Evolutionary conservation across 2,329 filamentous ascomycete species (phyloP).

Genomic region (Pestalotiopsis sp.): DNA sequence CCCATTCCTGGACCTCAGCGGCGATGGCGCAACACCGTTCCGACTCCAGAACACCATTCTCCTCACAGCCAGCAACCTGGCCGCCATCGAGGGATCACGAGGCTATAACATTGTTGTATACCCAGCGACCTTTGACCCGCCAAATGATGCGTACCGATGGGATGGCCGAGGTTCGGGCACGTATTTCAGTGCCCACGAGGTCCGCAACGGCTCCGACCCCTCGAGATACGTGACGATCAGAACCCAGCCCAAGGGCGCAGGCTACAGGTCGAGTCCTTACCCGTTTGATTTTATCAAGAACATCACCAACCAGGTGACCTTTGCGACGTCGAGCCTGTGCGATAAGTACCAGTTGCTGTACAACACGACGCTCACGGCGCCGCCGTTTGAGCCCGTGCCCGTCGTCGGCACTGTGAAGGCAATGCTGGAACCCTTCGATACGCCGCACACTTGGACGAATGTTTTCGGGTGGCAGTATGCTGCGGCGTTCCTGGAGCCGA

Average conservation of each 20-base stretch:
- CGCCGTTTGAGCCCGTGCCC: slow-evolving; percentile 27
- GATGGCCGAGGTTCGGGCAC: slow-evolving; percentile 26
- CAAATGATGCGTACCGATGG: slow-evolving; percentile 52
- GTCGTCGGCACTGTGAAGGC: slow-evolving; percentile 27
- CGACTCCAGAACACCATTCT: slow-evolving; percentile 51
- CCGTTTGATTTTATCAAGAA: slow-evolving; percentile 49
- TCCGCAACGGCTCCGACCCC: neutral
- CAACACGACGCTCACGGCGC: slow-evolving; percentile 45
- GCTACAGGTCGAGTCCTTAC: slow-evolving; percentile 28
- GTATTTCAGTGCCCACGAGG: slow-evolving; percentile 5
- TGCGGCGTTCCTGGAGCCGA: slow-evolving; percentile 28
- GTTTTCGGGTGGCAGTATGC: slow-evolving; percentile 27
- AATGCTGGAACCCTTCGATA: slow-evolving; percentile 29
- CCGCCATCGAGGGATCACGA: slow-evolving; percentile 46
- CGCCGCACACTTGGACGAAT: slow-evolving; percentile 17
- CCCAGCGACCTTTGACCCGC: slow-evolving; percentile 46
- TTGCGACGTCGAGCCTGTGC: slow-evolving; percentile 42
- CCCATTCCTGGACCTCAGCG: slow-evolving; percentile 57
- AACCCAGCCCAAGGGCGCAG: slow-evolving; percentile 17
- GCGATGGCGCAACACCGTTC: slow-evolving; percentile 54
- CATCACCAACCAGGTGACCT: slow-evolving; percentile 57
- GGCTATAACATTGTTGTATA: slow-evolving; percentile 49
- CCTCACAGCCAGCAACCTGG: slow-evolving; percentile 43
- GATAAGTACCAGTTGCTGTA: slow-evolving; percentile 48
- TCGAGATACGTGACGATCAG: slow-evolving; percentile 30